phyloP scores from a whole-genome alignment of 73 alveolate species.

The Paramecium pentaurelia region DNA sequence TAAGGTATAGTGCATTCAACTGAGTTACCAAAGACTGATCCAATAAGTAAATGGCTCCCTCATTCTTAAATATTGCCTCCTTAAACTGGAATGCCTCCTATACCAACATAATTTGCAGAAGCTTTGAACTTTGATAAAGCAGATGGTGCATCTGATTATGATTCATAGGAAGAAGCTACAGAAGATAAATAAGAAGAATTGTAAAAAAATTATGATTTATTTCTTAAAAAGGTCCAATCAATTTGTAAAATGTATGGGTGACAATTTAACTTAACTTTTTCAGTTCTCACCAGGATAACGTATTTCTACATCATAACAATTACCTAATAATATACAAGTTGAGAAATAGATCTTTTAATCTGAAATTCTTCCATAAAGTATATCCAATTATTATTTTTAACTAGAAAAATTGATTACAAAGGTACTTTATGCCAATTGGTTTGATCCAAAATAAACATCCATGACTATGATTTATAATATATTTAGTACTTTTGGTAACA shows the following conservation, averaged over 20 bases:
- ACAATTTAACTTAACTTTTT: background rate
- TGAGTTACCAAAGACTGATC: background rate
- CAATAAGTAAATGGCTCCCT: background rate
- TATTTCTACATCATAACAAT: background rate
- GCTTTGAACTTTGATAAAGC: background rate
- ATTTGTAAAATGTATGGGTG: background rate
- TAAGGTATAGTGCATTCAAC: background rate
- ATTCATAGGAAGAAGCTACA: background rate
- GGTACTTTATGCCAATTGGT: conserved; percentile 55
- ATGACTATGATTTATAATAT: conserved; percentile 31
- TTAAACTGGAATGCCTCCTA: background rate
- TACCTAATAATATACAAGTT: background rate
- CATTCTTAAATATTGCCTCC: background rate
- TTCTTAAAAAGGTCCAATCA: background rate
- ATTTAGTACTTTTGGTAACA: conserved; percentile 57
- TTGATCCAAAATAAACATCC: conserved; percentile 48
- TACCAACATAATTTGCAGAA: background rate
- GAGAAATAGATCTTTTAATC: background rate
- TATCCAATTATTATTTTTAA: background rate
- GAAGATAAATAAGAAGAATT: background rate
- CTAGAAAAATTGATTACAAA: conserved; percentile 37
- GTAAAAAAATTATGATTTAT: background rate
- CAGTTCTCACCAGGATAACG: background rate
- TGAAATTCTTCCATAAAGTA: conserved; percentile 27
- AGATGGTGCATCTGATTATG: background rate